Evolutionary conservation across 768 basidiomycete genomes (phyloP).

Genomic region (Phanerochaete sordida): DNA sequence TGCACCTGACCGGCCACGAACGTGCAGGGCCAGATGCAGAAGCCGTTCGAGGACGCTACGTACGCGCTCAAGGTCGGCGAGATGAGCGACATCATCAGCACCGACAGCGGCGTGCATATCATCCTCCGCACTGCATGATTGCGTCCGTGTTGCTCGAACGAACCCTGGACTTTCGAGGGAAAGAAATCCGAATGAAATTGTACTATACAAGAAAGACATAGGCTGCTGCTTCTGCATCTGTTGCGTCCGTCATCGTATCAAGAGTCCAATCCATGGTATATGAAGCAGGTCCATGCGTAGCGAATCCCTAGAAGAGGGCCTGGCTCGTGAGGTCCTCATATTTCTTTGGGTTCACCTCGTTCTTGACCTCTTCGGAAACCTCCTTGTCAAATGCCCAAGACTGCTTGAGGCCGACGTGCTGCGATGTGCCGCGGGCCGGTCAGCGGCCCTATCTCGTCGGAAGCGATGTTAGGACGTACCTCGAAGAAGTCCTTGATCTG

Average conservation of each 20-base stretch:
- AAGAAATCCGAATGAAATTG: neutral
- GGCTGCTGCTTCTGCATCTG: too few relatives aligned
- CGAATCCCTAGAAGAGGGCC: slow-evolving; percentile 13
- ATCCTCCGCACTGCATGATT: slow-evolving; percentile 76
- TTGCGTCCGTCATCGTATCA: too few relatives aligned
- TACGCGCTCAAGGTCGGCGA: slow-evolving; percentile 68
- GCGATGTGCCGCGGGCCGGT: neutral
- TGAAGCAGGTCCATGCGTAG: neutral
- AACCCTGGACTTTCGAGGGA: neutral
- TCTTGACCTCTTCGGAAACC: slow-evolving; percentile 15
- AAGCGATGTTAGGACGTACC: slow-evolving; percentile 4
- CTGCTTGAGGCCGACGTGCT: slow-evolving; percentile 21
- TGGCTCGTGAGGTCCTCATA: slow-evolving; percentile 19
- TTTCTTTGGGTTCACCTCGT: slow-evolving; percentile 21
- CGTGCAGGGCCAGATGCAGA: slow-evolving; percentile 83
- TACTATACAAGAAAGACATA: slow-evolving; percentile 1
- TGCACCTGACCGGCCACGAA: neutral
- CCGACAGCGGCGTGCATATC: slow-evolving; percentile 94
- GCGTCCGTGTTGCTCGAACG: neutral
- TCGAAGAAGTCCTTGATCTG: slow-evolving; percentile 28
- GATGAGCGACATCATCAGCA: slow-evolving; percentile 79
- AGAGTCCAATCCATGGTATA: too few relatives aligned
- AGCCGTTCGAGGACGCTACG: slow-evolving; percentile 90
- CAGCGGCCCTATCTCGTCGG: neutral
- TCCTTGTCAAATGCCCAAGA: slow-evolving; percentile 20